Conservation (phyloP, 2,329 filamentous ascomycete species). For the Tolypocladium endophyticum region DNA sequence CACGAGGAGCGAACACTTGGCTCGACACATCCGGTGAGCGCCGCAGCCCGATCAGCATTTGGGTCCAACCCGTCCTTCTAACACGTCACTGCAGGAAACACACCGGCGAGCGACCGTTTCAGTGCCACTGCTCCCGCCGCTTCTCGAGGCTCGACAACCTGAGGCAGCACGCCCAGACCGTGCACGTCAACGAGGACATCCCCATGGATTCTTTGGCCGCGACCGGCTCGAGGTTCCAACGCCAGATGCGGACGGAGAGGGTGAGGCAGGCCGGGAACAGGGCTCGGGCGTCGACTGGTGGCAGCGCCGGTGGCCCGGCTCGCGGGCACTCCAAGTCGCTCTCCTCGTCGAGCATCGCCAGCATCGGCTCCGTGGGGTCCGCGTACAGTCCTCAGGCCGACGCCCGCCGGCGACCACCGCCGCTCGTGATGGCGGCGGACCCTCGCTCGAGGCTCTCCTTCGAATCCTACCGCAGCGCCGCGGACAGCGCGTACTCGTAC, state of each 20-base stretch:
- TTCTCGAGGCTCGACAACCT: constrained; percentile 94
- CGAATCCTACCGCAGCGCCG: constrained; percentile 57
- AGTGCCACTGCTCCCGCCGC: constrained; percentile 86
- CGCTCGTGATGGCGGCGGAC: constrained; percentile 72
- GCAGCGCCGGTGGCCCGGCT: constrained; percentile 58
- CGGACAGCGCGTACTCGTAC: constrained; percentile 53
- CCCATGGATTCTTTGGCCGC: constrained; percentile 88
- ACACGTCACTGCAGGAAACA: constrained; percentile 59
- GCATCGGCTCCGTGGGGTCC: constrained; percentile 56
- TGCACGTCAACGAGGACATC: constrained; percentile 96
- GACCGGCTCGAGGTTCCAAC: constrained; percentile 81
- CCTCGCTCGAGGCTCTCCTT: constrained; percentile 55
- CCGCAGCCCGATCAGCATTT: background rate
- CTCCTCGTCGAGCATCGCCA: constrained; percentile 78
- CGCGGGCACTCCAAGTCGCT: constrained; percentile 78
- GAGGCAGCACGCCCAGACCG: constrained; percentile 92
- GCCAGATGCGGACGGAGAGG: constrained; percentile 81
- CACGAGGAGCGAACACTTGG: constrained; percentile 89
- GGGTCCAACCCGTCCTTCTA: background rate
- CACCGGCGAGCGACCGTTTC: constrained; percentile 91
- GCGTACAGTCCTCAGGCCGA: constrained; percentile 58
- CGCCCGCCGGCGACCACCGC: constrained; percentile 62
- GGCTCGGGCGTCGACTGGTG: constrained; percentile 66
- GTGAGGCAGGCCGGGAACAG: constrained; percentile 64
- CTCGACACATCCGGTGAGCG: constrained; percentile 75